A percentile compares a stretch with the other conserved stretches of the same genome.
Conservation (phyloP, 2,329 filamentous ascomycete species). For the Exophiala sideris region DNA sequence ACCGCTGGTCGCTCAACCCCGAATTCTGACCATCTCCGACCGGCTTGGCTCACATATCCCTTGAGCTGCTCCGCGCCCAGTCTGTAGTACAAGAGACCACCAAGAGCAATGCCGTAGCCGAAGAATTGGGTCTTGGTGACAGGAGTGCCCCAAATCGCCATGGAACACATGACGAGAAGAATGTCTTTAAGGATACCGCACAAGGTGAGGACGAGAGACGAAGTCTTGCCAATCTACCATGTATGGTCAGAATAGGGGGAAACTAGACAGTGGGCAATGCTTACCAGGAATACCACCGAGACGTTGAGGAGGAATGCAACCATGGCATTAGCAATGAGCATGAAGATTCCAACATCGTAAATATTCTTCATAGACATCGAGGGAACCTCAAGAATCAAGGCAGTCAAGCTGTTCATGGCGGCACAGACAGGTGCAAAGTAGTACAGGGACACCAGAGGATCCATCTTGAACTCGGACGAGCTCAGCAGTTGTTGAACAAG, state of each 20-base stretch:
- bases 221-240: constrained; percentile 80
- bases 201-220: constrained; percentile 78
- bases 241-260: not conserved
- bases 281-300: constrained; percentile 79
- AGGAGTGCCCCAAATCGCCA: constrained; percentile 72
- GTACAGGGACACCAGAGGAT: constrained; percentile 81
- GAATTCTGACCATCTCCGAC: constrained; percentile 81
- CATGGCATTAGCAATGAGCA: constrained; percentile 69
- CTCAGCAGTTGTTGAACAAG: constrained; percentile 83
- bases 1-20: constrained; percentile 71
- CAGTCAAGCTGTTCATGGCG: constrained; percentile 71
- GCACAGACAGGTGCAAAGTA: constrained; percentile 86
- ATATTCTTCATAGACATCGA: constrained; percentile 65
- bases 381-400: constrained; percentile 66
- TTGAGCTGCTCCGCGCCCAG: constrained; percentile 72
- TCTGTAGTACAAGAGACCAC: constrained; percentile 66
- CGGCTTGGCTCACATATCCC: constrained; percentile 69
- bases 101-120: constrained; percentile 71
- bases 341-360: constrained; percentile 61
- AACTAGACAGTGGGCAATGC: constrained; percentile 32
- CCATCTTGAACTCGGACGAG: constrained; percentile 78
- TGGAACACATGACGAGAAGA: constrained; percentile 71
- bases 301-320: constrained; percentile 79
- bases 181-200: constrained; percentile 87
- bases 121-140: constrained; percentile 69